A percentile compares a stretch with the other conserved stretches of the same genome.
Evolutionary conservation across 306 rosid species (phyloP).

Genomic region (Dryas octopetala): DNA sequence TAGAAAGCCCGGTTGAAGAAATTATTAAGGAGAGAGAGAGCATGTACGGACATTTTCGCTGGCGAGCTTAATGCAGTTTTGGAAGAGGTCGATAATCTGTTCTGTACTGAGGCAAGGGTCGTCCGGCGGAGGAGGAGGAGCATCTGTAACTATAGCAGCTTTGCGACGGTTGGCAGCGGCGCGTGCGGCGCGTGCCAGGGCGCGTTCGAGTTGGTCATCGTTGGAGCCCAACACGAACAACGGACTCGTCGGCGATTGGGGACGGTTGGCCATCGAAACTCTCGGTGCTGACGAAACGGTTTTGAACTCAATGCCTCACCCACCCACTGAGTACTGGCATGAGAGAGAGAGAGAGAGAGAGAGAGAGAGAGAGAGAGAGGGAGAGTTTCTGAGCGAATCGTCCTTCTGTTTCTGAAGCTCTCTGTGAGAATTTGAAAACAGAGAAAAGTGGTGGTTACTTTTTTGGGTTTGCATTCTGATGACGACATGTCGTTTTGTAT

Average conservation of each 20-base stretch:
- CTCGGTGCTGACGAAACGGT: constrained; percentile 13
- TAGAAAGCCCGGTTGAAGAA: not conserved
- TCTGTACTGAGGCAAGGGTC: constrained; percentile 61
- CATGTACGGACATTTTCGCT: constrained; percentile 68
- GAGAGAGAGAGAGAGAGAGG: not conserved
- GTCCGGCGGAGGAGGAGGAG: not conserved
- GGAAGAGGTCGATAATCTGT: constrained; percentile 80
- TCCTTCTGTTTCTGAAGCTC: not conserved
- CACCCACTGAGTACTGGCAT: constrained; percentile 43
- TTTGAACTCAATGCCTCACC: constrained; percentile 62
- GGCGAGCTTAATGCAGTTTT: constrained; percentile 90
- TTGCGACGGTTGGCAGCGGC: constrained; percentile 66
- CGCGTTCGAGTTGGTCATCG: constrained; percentile 82
- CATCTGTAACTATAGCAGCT: not conserved
- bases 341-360: constrained; percentile 5
- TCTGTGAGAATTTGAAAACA: not conserved
- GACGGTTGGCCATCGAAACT: constrained; percentile 48
- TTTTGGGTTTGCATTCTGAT: no score
- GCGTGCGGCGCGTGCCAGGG: constrained; percentile 86
- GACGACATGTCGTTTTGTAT: not conserved
- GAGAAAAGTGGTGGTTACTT: not conserved
- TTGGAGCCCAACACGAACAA: constrained; percentile 65
- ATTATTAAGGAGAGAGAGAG: not conserved
- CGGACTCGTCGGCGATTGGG: constrained; percentile 76
- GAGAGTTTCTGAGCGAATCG: no score